A percentile compares a stretch with the other conserved stretches of the same genome.
Conservation (phyloP, 108 stramenopile genomes). For the Nannochloropsis gaditana region DNA sequence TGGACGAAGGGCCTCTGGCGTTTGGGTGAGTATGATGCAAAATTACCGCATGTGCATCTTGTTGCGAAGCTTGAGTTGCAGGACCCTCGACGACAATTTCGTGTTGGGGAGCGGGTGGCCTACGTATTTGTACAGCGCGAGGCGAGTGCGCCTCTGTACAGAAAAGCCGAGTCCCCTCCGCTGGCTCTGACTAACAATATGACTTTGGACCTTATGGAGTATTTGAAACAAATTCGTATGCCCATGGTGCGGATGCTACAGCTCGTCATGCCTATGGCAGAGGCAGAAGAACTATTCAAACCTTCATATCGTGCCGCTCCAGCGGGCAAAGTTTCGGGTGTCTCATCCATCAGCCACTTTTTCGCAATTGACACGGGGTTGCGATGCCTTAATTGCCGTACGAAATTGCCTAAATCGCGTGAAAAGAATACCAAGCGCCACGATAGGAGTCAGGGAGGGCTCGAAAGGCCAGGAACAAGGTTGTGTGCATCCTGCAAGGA, state of each 20-base stretch:
- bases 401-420: background rate
- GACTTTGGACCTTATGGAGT: background rate
- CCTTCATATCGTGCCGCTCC: background rate
- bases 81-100: background rate
- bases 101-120: background rate
- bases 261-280: background rate
- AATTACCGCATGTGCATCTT: conserved; percentile 1
- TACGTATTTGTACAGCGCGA: background rate
- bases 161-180: background rate
- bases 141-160: background rate
- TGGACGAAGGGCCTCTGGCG: background rate
- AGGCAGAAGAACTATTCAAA: background rate
- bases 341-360: background rate
- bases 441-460: background rate
- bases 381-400: background rate
- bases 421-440: background rate
- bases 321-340: background rate
- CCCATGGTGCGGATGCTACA: background rate
- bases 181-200: background rate
- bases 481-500: background rate
- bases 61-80: background rate
- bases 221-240: background rate
- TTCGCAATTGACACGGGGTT: background rate
- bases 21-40: background rate
- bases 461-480: background rate